These are phyloP conservation scores for Diaporthe ilicicola DNA, from an alignment of 2,329 filamentous ascomycete species.

Conservation along the genomic window DNA sequence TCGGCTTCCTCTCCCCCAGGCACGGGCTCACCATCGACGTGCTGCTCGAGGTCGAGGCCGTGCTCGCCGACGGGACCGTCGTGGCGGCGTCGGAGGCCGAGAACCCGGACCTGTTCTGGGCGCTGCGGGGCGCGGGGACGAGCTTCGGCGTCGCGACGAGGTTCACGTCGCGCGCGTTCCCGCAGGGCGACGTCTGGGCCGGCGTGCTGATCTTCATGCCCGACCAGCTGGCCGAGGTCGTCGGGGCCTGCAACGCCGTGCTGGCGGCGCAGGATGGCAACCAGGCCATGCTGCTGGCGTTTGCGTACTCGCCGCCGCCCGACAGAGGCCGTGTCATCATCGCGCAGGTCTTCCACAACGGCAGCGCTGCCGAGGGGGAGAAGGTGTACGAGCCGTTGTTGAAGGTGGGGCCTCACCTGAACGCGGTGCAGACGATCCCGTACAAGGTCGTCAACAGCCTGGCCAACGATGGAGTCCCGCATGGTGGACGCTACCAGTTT, in stretches of 20 bases:
- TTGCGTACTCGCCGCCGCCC: slow-evolving; percentile 40
- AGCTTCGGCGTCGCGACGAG: slow-evolving; percentile 54
- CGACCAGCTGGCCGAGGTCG: slow-evolving; percentile 40
- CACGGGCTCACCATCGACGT: slow-evolving; percentile 60
- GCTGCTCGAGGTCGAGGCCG: slow-evolving; percentile 48
- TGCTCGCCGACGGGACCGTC: slow-evolving; percentile 48
- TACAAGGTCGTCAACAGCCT: slow-evolving; percentile 51
- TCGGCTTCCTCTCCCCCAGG: slow-evolving; percentile 62
- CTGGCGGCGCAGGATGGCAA: slow-evolving; percentile 38
- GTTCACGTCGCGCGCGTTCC: slow-evolving; percentile 46
- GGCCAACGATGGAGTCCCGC: slow-evolving; percentile 46
- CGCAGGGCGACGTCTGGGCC: slow-evolving; percentile 44
- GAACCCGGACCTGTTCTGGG: slow-evolving; percentile 54
- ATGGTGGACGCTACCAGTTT: slow-evolving; percentile 48
- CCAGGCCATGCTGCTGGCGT: slow-evolving; percentile 28
- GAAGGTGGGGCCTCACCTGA: slow-evolving; percentile 46
- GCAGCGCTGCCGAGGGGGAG: slow-evolving; percentile 46
- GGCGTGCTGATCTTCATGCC: slow-evolving; percentile 41
- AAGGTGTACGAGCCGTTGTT: slow-evolving; percentile 47
- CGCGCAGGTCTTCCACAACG: slow-evolving; percentile 46
- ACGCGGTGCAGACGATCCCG: slow-evolving; percentile 49
- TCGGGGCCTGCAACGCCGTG: slow-evolving; percentile 43
- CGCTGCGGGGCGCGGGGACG: slow-evolving; percentile 49
- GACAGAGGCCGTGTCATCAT: slow-evolving; percentile 41
- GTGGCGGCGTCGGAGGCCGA: slow-evolving; percentile 51